Evolutionary conservation across 2,329 filamentous ascomycete genomes (phyloP).

Genomic region (Trichoderma aggressivum): DNA sequence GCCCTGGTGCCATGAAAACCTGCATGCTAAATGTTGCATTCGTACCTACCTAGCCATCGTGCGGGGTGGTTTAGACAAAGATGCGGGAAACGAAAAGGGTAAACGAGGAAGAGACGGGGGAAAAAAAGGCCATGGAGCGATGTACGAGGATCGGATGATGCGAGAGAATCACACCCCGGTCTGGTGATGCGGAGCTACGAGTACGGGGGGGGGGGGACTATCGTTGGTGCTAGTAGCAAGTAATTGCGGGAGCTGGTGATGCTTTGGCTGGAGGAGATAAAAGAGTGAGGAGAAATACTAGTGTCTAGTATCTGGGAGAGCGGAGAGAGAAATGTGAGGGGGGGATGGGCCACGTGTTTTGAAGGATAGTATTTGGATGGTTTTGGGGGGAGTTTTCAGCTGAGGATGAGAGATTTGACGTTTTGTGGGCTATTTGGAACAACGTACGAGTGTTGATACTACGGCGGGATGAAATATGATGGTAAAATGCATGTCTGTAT

Average conservation of each 20-base stretch:
- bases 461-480: neutral
- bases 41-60: no score
- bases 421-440: neutral
- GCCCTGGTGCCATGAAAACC: no score
- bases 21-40: no score
- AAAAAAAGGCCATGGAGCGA: neutral
- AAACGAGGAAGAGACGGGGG: neutral
- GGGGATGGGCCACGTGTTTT: neutral
- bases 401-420: neutral
- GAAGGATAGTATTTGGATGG: no score
- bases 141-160: slow-evolving; percentile 8
- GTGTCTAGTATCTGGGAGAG: neutral
- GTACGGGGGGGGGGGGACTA: neutral
- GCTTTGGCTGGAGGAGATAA: neutral
- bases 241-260: no score
- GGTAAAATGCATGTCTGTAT: neutral
- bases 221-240: neutral
- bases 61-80: neutral
- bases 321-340: neutral
- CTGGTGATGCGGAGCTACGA: slow-evolving; percentile 4
- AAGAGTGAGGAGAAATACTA: neutral
- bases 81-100: neutral
- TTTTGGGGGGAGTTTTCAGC: neutral
- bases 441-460: neutral
- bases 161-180: slow-evolving; percentile 7